Evolutionary conservation across 2,329 filamentous ascomycete species (phyloP).

Genomic region (Ophiosphaerella korrae): DNA sequence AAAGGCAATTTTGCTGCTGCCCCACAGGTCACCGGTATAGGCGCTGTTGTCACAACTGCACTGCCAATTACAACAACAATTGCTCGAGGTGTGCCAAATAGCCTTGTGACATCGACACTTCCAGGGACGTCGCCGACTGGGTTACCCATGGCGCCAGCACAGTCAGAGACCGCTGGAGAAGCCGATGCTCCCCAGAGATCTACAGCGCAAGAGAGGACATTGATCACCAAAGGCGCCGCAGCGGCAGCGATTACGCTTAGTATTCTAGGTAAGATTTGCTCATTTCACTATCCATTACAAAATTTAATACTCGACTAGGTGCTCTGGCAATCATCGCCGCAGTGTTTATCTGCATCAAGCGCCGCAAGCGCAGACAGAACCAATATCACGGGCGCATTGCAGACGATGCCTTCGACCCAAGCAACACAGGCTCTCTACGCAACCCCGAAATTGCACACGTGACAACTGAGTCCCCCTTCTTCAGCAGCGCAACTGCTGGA

Average conservation of each 20-base stretch:
- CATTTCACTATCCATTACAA: not conserved
- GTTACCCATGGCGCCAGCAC: constrained; percentile 1
- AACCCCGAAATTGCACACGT: constrained; percentile 32
- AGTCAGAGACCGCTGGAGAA: constrained; percentile 8
- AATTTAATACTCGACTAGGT: constrained; percentile 21
- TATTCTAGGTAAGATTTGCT: constrained; percentile 31
- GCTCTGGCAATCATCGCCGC: constrained; percentile 33
- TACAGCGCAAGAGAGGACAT: constrained; percentile 7
- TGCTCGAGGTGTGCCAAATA: too few species aligned
- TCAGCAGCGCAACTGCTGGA: constrained; percentile 4
- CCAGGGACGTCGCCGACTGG: not conserved
- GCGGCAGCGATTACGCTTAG: constrained; percentile 39
- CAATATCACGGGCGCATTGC: constrained; percentile 22
- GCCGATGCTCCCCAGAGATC: constrained; percentile 9
- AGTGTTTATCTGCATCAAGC: constrained; percentile 28
- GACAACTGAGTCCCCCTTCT: constrained; percentile 11
- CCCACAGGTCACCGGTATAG: constrained; percentile 12
- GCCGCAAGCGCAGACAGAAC: constrained; percentile 24
- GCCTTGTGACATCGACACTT: not conserved
- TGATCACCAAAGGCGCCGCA: constrained; percentile 36
- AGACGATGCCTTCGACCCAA: constrained; percentile 34
- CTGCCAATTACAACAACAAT: constrained; percentile 1
- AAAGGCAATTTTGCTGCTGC: constrained; percentile 13
- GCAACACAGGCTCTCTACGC: constrained; percentile 24
- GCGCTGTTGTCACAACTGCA: constrained; percentile 1